Evolutionary conservation across 495 filamentous ascomycete genomes (phyloP).

Genomic region (Aspergillus funiculosus): DNA sequence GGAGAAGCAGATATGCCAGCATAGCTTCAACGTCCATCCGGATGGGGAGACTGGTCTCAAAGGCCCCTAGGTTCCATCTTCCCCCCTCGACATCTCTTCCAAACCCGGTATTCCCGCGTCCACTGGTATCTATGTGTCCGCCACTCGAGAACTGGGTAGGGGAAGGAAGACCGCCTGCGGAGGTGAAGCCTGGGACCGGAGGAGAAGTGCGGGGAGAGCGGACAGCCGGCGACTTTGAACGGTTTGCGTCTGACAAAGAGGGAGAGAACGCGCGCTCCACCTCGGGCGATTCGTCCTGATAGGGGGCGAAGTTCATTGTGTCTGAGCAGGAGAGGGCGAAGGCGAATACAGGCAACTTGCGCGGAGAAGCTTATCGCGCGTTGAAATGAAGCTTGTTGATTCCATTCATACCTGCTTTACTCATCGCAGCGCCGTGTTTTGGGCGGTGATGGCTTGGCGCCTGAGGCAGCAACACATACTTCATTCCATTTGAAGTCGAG

Average conservation of each 20-base stretch:
- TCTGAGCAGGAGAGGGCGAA: neutral
- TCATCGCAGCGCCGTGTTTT: constrained; percentile 16
- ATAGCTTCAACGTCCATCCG: constrained; percentile 83
- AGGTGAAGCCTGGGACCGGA: constrained; percentile 26
- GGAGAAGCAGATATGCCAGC: constrained; percentile 80
- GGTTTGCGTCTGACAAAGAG: constrained; percentile 41
- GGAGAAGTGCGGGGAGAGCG: constrained; percentile 33
- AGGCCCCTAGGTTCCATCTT: constrained; percentile 67
- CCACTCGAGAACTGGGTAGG: constrained; percentile 36
- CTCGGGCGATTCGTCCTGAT: constrained; percentile 84
- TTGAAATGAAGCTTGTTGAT: neutral
- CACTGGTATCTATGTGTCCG: constrained; percentile 16
- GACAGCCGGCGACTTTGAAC: constrained; percentile 46
- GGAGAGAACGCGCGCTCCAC: constrained; percentile 66
- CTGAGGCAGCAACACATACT: constrained; percentile 12
- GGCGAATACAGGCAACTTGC: neutral
- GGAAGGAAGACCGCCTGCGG: constrained; percentile 35
- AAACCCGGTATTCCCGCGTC: constrained; percentile 32
- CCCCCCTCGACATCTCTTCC: constrained; percentile 38
- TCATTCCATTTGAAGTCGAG: neutral
- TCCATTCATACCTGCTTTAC: constrained; percentile 18
- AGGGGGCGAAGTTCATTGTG: constrained; percentile 89
- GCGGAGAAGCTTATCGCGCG: constrained; percentile 5
- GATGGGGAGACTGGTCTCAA: constrained; percentile 74
- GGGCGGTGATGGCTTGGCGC: constrained; percentile 19